Conservation (phyloP, 176 grass and related monocot genomes). For the Aegilops speltoides region DNA sequence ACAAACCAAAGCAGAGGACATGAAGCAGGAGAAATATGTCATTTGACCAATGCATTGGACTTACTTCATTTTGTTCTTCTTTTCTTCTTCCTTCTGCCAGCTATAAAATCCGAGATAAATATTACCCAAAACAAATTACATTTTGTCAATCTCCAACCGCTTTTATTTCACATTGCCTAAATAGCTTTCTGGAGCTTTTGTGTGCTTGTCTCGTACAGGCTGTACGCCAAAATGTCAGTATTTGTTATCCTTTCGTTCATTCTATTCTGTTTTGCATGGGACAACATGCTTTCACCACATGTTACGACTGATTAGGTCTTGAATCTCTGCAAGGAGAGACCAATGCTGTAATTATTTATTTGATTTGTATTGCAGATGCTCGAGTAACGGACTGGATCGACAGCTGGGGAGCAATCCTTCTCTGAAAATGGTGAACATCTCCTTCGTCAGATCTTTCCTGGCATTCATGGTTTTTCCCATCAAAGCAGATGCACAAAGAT, state of each 20-base stretch:
- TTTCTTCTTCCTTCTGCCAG: background rate
- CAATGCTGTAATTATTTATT: constrained; percentile 19
- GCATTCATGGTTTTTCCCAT: no score
- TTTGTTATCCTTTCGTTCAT: background rate
- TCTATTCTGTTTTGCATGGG: background rate
- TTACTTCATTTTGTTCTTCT: background rate
- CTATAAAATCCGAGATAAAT: background rate
- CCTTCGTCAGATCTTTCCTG: no score
- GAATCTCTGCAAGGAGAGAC: background rate
- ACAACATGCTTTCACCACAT: background rate
- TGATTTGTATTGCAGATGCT: constrained; percentile 39
- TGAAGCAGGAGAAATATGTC: background rate
- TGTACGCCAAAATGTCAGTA: background rate
- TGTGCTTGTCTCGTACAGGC: background rate
- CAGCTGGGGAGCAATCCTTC: background rate
- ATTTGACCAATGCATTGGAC: background rate
- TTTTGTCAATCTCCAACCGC: background rate
- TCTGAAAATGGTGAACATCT: no score
- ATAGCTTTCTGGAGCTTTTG: background rate
- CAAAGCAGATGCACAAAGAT: no score
- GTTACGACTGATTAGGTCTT: background rate
- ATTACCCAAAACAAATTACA: background rate
- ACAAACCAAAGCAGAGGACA: background rate
- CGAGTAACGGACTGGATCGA: constrained; percentile 64
- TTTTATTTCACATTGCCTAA: background rate